Evolutionary conservation across 257 asterid species (phyloP), one percentile per base, ranked within the genome.

Genomic region (Phtheirospermum japonicum): DNA sequence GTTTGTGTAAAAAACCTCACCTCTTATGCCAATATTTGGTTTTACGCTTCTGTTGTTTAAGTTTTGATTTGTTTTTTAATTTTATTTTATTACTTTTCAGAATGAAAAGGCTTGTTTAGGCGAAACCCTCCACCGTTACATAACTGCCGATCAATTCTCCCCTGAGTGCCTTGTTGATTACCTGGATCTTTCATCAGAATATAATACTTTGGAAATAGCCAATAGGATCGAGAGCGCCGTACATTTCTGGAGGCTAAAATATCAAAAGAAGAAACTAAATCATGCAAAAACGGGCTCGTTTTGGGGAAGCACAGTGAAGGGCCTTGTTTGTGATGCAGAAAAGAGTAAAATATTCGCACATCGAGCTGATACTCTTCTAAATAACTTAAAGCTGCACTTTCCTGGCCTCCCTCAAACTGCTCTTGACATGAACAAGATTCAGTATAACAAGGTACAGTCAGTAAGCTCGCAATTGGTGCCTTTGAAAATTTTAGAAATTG

Each of bases 351-450:
- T 76, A 59, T 83, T 76, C 39, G 87, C 96, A 13, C 71, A 82
- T 52, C 76, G 98, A 73, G 93, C 95, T 18, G 95, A 84, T 18
- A 74, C 81, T 63, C 87, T 92, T 32, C 70, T 92, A 49, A 81
- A 71, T 72, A 86, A 73, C 85, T 75, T 89, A 55, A 92, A 86
- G 82, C 54, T 79, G 67, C 90, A 82, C 48, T 86, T 82, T 58
- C 90, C 98, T 6, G 90, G 83, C 65, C 95, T 92, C 60, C 95
- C 90, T 7, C 98, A 91, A 69, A 91, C 95, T 55, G 61, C 78
- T 45, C 77, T 91, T 54, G 98, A 88, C 80, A 77, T 68, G 76
- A 79, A 60, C 78, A 92, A 92, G 79, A 92, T 92, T 63, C 95
- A 89, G 69, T 71, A 81, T 59, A 92, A 92, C 84, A 88, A 73